Base-by-base conservation (phyloP, 495 filamentous ascomycete genomes). In the Daldinia caldariorum region DNA sequence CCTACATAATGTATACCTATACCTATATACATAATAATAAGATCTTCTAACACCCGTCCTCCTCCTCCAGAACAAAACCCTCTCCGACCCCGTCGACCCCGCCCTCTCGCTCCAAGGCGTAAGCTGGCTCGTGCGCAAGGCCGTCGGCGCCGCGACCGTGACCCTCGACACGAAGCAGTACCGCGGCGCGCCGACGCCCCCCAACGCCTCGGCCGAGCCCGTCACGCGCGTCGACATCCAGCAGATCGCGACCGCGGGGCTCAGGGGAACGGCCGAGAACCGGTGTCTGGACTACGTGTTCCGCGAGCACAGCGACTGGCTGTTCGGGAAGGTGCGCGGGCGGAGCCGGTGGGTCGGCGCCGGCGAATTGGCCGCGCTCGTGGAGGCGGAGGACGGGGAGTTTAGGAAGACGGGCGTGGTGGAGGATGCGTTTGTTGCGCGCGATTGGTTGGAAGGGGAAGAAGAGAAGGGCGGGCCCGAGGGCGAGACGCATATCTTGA, bases 101-200 rank as follows among this genome's bases (percentile, higher is more conserved):
- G 84, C 92, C 63, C 90, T 97, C 49, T 74, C 84, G 38, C 83
- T 95, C 81, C 95, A 97, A 88, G 90, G 90, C 79, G 81, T 99
- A 58, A 79, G 89, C 84, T 99, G 91, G 91, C 70, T 93, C 59
- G 85, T 87, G 38, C 94, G 95, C 80, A 93, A 91, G 82, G 86
- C 86, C 51, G 89, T 97, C 78, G 72, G 79, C 69, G 74, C 89
- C 8, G 91, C 94, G 2, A 92, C 88, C 31, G 77, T 97, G 18
- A 93, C 90, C 12, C 87, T 97, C 22, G 70, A 86, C 56, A 74
- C 92, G 64, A 87, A 87, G 70, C 85, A 93, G 72, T 93, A 86
- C 83, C 77, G 80, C 20, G 83, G 71, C 9, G 74, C 77, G 61
- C 86, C 80, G 6, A 72, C 71, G 58, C 82, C 80, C 37, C 77